Conservation (phyloP, 2,329 filamentous ascomycete genomes). For the Thelonectria discophora region DNA sequence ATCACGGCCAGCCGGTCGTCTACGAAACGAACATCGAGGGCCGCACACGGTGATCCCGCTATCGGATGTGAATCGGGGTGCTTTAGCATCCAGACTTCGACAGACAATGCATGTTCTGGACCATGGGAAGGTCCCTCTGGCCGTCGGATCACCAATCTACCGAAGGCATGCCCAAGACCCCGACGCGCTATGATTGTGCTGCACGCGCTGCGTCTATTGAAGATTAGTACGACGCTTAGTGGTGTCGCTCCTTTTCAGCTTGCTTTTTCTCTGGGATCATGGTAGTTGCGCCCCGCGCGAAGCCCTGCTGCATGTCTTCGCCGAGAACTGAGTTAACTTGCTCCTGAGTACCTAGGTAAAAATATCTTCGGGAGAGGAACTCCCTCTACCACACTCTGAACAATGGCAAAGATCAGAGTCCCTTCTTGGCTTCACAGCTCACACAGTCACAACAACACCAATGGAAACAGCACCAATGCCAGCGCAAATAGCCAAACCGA, state of each 20-base stretch:
- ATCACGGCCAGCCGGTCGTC: neutral
- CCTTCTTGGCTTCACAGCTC: slow-evolving; percentile 48
- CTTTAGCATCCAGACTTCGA: neutral
- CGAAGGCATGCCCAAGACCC: neutral
- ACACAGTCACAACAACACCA: neutral
- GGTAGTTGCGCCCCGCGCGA: slow-evolving; percentile 4
- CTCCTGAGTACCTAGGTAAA: slow-evolving; percentile 10
- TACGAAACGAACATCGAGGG: neutral
- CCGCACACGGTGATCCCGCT: too few relatives aligned
- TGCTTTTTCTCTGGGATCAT: slow-evolving; percentile 9
- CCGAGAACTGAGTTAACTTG: slow-evolving; percentile 15
- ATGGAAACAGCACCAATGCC: slow-evolving; percentile 2
- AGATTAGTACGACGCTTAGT: slow-evolving; percentile 19
- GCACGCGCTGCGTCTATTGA: slow-evolving; percentile 10
- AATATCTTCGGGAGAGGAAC: neutral
- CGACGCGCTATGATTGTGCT: neutral
- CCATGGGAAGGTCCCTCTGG: neutral
- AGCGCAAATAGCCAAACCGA: slow-evolving; percentile 16
- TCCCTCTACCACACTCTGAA: neutral
- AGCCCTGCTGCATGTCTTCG: neutral
- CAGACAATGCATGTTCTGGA: neutral
- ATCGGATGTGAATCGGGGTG: too few relatives aligned
- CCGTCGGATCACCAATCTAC: neutral
- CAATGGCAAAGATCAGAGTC: slow-evolving; percentile 41
- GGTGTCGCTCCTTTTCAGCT: slow-evolving; percentile 17